Base-by-base conservation (phyloP, 176 grass and related monocot genomes). In the Oryza longistaminata region DNA sequence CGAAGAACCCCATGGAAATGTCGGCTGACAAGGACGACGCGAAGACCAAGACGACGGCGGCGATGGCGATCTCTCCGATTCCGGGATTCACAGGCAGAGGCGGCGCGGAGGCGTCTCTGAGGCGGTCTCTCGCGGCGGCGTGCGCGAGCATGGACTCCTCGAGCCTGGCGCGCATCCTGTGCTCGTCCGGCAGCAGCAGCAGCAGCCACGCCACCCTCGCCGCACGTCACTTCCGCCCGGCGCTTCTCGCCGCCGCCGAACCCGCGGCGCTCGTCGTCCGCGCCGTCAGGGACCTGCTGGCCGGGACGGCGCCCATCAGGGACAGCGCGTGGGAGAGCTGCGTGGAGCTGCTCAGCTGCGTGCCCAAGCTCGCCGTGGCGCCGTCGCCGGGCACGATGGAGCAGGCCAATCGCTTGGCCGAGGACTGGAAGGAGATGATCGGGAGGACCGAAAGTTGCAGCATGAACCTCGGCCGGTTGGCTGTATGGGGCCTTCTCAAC, bases 371-470 rank as follows among this genome's bases (percentile, higher is more conserved):
- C 43, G 11, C 14, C 10, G 15, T 43, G 7, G 42, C 58, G 66
- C 52, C 66, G 14, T 64, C 73, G 26, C 4, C 27, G 53, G 73
- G 14, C 66, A 76, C 86, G 50, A 40, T 88, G 80, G 66, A 77
- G 73, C 52, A 64, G 66, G 86, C 86, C 16, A 26, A 65, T 17
- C 42, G 53, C 14, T 66, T 88, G 66, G 86, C 66, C 2, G 4
- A 17, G 66, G 80, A 37, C 21, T 88, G 86, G 86, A 88, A 82
- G 86, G 86, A 88, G 66, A 88, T 78, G 86, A 37, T 78, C 43
- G 73, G 52, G 26, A 39, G 37, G 37, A 39, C 37, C 37, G 37
- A 39, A 39, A 39, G 6, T 39, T 39, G 37, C 37, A 16, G 79
- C 52, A 55, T 13, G 40, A 25, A 49, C 66, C 58, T 76, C 4